Evolutionary conservation across 1,284 basidiomycete genomes (phyloP).

Genomic region (Pterulicium gracile): DNA sequence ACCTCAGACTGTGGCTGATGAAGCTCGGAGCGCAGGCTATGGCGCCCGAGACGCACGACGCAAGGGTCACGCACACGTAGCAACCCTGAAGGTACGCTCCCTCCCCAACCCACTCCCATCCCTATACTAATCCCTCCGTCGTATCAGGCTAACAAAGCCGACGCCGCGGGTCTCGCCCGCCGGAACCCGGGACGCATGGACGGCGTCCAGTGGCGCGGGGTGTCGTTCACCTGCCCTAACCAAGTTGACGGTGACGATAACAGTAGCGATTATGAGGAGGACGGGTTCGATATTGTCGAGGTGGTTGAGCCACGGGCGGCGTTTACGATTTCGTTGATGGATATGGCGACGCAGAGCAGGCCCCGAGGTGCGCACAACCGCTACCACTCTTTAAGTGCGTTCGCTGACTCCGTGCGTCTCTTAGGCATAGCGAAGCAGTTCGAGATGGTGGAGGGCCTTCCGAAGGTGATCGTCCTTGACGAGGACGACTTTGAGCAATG

Average conservation of each 20-base stretch:
- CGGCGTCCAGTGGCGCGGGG: conserved; percentile 15
- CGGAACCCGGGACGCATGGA: conserved; percentile 17
- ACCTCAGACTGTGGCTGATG: too few species aligned
- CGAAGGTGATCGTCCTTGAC: not conserved
- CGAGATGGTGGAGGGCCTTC: not conserved
- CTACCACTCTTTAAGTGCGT: too few species aligned
- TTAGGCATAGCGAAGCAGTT: not conserved
- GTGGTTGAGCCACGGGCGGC: not conserved
- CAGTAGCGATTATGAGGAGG: not conserved
- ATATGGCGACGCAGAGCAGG: not conserved
- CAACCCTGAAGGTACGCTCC: too few species aligned
- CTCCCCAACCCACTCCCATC: too few species aligned
- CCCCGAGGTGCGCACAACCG: not conserved
- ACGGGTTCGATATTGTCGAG: not conserved
- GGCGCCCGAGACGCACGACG: too few species aligned
- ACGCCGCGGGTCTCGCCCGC: conserved; percentile 5
- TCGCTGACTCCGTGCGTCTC: too few species aligned
- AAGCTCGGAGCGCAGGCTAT: too few species aligned
- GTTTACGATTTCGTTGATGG: not conserved
- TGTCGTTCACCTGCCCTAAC: conserved; percentile 13
- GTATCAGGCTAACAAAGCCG: not conserved
- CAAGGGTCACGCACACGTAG: too few species aligned
- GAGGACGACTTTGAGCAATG: not conserved
- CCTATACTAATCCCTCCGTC: not conserved
- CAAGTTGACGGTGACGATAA: conserved; percentile 11